phyloP scores from a whole-genome alignment of 306 rosid species.

The Dryas octopetala region DNA sequence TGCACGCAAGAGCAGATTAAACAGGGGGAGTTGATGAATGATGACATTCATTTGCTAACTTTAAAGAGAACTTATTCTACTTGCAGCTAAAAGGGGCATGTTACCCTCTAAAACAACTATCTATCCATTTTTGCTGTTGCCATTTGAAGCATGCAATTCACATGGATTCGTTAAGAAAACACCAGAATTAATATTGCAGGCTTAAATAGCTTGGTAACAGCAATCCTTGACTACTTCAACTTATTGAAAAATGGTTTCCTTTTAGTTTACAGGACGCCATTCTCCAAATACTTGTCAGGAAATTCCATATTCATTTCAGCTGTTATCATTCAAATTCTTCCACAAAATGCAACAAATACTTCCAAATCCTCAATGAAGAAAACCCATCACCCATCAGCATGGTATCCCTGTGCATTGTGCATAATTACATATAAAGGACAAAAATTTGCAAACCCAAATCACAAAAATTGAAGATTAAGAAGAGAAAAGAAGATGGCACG shows the following conservation, averaged over 20 bases:
- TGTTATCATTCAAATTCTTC: conserved; percentile 1
- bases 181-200: neutral
- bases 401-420: neutral
- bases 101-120: neutral
- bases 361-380: neutral
- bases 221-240: neutral
- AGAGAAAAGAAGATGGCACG: neutral
- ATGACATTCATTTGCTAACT: neutral
- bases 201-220: neutral
- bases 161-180: neutral
- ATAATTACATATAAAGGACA: neutral
- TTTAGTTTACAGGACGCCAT: neutral
- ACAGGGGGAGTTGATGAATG: neutral
- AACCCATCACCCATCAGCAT: neutral
- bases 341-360: neutral
- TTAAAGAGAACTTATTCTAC: neutral
- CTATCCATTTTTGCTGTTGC: neutral
- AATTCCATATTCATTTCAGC: neutral
- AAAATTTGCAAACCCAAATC: conserved; percentile 1
- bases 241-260: neutral
- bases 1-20: neutral
- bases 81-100: neutral
- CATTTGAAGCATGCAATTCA: neutral
- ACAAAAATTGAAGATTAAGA: conserved; percentile 4
- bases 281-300: neutral